phyloP scores from a whole-genome alignment of 2,329 filamentous ascomycete genomes.

The Delphinella strobiligena region DNA sequence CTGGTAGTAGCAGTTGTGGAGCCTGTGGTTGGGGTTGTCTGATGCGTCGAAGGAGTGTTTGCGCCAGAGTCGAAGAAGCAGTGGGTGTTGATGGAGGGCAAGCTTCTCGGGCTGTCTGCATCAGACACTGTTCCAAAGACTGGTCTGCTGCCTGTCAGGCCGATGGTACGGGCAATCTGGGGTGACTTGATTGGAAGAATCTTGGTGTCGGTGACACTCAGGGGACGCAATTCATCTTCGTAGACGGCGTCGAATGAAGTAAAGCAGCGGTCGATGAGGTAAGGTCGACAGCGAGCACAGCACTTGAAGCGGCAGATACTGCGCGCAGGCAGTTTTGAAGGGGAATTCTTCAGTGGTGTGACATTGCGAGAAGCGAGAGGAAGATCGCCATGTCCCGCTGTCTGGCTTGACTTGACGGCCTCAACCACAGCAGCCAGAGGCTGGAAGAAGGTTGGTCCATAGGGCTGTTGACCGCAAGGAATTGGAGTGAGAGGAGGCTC shows the following conservation, averaged over 20 bases:
- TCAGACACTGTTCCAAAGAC: too few species aligned
- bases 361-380: too few species aligned
- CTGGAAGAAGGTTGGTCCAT: too few species aligned
- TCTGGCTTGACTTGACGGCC: background rate
- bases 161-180: background rate
- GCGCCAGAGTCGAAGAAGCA: background rate
- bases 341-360: background rate
- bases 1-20: background rate
- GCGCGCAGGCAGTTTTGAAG: background rate
- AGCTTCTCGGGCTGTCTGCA: background rate
- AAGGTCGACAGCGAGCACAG: conserved; percentile 39
- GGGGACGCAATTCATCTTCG: conserved; percentile 20
- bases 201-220: conserved; percentile 9
- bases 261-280: conserved; percentile 35
- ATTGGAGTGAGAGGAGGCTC: background rate
- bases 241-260: conserved; percentile 33
- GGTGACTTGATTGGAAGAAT: background rate
- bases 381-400: background rate
- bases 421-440: too few species aligned
- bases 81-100: background rate
- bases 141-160: too few species aligned
- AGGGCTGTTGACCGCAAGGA: too few species aligned
- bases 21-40: background rate
- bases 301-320: conserved; percentile 30
- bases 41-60: background rate